A percentile compares a stretch with the other conserved stretches of the same genome.
phyloP scores from a whole-genome alignment of 78 protist genomes.

The Speleostelium caveatum region DNA sequence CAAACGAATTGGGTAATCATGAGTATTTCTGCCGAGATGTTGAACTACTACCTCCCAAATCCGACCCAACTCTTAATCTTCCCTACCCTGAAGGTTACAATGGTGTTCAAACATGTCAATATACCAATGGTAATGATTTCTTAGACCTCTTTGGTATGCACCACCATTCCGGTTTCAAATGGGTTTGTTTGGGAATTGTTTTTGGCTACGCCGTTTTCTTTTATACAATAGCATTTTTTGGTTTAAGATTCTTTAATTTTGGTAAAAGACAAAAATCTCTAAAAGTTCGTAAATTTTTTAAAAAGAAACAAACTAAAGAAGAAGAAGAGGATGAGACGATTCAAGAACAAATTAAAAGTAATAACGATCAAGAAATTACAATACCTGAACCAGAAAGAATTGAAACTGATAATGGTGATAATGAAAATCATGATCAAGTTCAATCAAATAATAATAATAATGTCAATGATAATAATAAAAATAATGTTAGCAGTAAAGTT shows the following conservation, averaged over 20 bases:
- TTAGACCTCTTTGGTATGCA: slow-evolving; percentile 26
- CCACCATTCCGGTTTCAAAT: slow-evolving; percentile 46
- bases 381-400: background rate
- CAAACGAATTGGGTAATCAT: slow-evolving; percentile 55
- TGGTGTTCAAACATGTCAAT: slow-evolving; percentile 36
- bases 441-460: background rate
- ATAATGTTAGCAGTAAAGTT: background rate
- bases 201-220: slow-evolving; percentile 1
- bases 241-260: slow-evolving; percentile 24
- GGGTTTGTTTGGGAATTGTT: slow-evolving; percentile 16
- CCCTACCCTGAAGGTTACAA: slow-evolving; percentile 45
- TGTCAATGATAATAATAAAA: background rate
- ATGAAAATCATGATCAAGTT: background rate
- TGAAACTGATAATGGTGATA: background rate
- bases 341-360: background rate
- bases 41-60: slow-evolving; percentile 51
- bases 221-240: slow-evolving; percentile 14
- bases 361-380: background rate
- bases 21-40: slow-evolving; percentile 1
- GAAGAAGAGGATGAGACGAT: background rate
- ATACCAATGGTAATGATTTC: slow-evolving; percentile 54
- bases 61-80: slow-evolving; percentile 3
- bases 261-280: slow-evolving; percentile 13
- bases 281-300: background rate
- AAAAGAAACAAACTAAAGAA: background rate